Evolutionary conservation across 805 yeast genomes (phyloP).

Genomic region (Ogataea kodamae): DNA sequence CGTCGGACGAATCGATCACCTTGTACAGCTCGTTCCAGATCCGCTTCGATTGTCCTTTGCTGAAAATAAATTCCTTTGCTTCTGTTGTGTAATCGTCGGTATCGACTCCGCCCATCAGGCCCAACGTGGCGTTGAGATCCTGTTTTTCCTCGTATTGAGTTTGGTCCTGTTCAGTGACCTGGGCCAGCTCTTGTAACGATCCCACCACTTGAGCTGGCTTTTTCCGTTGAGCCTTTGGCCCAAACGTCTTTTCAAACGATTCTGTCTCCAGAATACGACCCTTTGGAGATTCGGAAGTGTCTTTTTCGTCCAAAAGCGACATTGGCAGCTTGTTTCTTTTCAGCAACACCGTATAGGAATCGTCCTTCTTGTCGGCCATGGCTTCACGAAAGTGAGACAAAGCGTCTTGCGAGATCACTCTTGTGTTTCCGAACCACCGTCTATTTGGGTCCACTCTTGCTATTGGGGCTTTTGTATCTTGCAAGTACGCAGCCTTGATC

Average conservation of each 20-base stretch:
- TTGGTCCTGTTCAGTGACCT: conserved; percentile 52
- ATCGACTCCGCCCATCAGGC: conserved; percentile 69
- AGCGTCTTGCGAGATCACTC: conserved; percentile 97
- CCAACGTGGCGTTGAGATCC: conserved; percentile 70
- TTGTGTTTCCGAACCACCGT: conserved; percentile 96
- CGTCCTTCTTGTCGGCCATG: conserved; percentile 77
- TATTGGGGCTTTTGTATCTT: conserved; percentile 78
- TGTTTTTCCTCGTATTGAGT: conserved; percentile 67
- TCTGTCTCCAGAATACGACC: conserved; percentile 86
- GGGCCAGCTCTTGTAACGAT: conserved; percentile 77
- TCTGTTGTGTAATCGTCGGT: conserved; percentile 84
- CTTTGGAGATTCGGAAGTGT: conserved; percentile 68
- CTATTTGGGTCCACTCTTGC: conserved; percentile 96
- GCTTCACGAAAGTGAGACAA: conserved; percentile 92
- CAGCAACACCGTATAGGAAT: conserved; percentile 79
- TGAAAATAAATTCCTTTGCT: conserved; percentile 93
- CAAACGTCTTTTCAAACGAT: conserved; percentile 75
- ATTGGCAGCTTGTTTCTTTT: conserved; percentile 91
- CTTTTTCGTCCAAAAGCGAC: conserved; percentile 89
- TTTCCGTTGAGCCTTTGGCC: conserved; percentile 92
- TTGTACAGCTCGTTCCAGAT: conserved; percentile 97
- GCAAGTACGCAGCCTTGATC: conserved; percentile 81
- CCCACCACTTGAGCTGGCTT: conserved; percentile 76
- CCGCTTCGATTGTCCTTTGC: conserved; percentile 96
- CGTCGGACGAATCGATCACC: conserved; percentile 96